Conservation (phyloP, 768 basidiomycete species). For the Lanmaoa rubissima region DNA sequence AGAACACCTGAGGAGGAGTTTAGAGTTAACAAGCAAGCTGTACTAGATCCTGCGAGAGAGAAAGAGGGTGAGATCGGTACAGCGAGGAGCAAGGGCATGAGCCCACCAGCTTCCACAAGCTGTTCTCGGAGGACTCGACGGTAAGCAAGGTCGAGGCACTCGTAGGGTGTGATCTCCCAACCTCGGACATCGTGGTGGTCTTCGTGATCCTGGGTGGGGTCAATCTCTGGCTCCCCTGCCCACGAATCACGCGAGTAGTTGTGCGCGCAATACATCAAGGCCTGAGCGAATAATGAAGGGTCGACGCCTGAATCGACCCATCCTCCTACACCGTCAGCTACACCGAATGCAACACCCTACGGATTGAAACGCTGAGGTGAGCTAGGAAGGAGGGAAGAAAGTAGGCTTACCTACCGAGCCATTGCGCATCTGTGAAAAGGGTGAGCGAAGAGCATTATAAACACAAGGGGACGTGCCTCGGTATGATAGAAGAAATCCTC, state of each 20-base stretch:
- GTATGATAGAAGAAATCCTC: slow-evolving; percentile 69
- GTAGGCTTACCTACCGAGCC: slow-evolving; percentile 59
- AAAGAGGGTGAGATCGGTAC: background rate
- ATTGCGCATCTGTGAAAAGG: slow-evolving; percentile 61
- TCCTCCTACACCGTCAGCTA: slow-evolving; percentile 93
- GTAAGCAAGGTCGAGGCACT: slow-evolving; percentile 73
- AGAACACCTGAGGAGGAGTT: slow-evolving; percentile 74
- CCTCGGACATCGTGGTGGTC: slow-evolving; percentile 64
- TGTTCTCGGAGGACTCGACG: slow-evolving; percentile 68
- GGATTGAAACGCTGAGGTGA: slow-evolving; percentile 18
- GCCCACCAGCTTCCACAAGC: slow-evolving; percentile 49
- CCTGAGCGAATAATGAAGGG: slow-evolving; percentile 87
- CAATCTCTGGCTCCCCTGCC: slow-evolving; percentile 82
- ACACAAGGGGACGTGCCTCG: slow-evolving; percentile 46
- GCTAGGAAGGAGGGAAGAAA: slow-evolving; percentile 12
- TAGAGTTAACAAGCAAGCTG: slow-evolving; percentile 72
- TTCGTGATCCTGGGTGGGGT: slow-evolving; percentile 72
- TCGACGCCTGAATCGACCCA: slow-evolving; percentile 85
- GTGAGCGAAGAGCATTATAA: slow-evolving; percentile 1
- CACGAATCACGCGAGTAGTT: slow-evolving; percentile 69
- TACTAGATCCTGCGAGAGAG: slow-evolving; percentile 66
- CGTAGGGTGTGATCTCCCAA: slow-evolving; percentile 63
- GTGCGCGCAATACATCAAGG: slow-evolving; percentile 85
- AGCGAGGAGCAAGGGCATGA: slow-evolving; percentile 22
- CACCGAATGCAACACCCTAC: slow-evolving; percentile 78